These are phyloP conservation scores for Talaromyces sp. DNA, from an alignment of 2,329 filamentous ascomycete genomes.

Conservation along the genomic window DNA sequence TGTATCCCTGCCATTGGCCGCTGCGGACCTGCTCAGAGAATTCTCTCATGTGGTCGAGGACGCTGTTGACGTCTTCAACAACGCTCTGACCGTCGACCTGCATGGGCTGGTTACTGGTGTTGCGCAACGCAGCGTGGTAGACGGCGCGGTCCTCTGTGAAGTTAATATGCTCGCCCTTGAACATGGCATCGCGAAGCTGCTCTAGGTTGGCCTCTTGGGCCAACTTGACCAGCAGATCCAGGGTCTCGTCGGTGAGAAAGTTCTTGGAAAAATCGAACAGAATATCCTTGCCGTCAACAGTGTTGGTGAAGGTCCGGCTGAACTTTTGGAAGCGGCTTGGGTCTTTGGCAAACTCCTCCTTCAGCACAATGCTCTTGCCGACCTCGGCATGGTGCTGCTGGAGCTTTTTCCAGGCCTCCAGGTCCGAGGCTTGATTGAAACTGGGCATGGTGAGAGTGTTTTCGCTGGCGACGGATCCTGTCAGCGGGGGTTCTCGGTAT, in stretches of 20 bases:
- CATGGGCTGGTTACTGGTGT: constrained; percentile 75
- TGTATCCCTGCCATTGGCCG: constrained; percentile 94
- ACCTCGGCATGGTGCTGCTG: constrained; percentile 83
- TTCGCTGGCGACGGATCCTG: constrained; percentile 10
- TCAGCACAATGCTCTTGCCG: constrained; percentile 85
- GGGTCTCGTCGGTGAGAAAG: constrained; percentile 89
- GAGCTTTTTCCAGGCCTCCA: constrained; percentile 83
- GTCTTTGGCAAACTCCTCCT: constrained; percentile 87
- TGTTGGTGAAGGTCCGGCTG: constrained; percentile 75
- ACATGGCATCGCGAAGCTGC: constrained; percentile 95
- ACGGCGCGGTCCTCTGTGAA: constrained; percentile 96
- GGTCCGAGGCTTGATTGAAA: constrained; percentile 71
- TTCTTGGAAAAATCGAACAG: constrained; percentile 99
- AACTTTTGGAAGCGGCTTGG: constrained; percentile 86
- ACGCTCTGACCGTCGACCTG: constrained; percentile 89
- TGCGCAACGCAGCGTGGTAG: constrained; percentile 91
- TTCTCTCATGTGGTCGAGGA: constrained; percentile 96
- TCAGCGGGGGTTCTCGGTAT: constrained; percentile 20
- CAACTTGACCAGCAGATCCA: constrained; percentile 79
- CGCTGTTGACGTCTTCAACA: constrained; percentile 85
- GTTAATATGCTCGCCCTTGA: constrained; percentile 97
- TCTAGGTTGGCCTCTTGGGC: constrained; percentile 88
- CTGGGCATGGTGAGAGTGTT: constrained; percentile 28
- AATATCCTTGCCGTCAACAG: constrained; percentile 75
- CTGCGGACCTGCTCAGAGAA: constrained; percentile 93